Percentiles rank a stretch among this genome's conserved stretches.
Evolutionary conservation across 1,139 yeast genomes (phyloP).

Genomic region (Magnusiomyces sp.): DNA sequence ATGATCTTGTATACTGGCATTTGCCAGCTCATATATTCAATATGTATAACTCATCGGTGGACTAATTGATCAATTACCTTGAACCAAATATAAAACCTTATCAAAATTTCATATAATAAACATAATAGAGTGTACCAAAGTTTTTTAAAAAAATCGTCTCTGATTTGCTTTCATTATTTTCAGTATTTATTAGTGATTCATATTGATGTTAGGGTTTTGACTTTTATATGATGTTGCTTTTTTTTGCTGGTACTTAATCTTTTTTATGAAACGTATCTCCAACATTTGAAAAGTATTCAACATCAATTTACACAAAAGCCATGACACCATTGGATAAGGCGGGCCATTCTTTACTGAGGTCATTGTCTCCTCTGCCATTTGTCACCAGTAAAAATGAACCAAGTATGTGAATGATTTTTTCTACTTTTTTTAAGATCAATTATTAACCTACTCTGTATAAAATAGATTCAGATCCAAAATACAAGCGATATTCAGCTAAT

Average conservation of each 20-base stretch:
- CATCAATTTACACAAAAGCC: not conserved
- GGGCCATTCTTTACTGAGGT: slow-evolving; percentile 2
- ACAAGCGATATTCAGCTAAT: slow-evolving; percentile 55
- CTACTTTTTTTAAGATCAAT: not conserved
- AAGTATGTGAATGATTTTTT: not conserved
- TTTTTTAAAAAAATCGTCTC: too few relatives aligned
- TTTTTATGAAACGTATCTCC: not conserved
- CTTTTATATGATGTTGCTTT: not conserved
- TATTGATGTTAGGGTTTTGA: slow-evolving; percentile 2
- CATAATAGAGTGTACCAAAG: too few relatives aligned
- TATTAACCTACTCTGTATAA: not conserved
- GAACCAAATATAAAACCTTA: too few relatives aligned
- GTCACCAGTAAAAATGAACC: not conserved
- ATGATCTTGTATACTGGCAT: too few relatives aligned
- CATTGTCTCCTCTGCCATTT: slow-evolving; percentile 4
- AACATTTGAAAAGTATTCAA: not conserved
- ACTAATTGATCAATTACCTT: too few relatives aligned
- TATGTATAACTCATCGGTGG: too few relatives aligned
- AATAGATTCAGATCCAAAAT: slow-evolving; percentile 39
- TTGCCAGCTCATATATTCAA: too few relatives aligned
- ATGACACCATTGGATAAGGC: slow-evolving; percentile 1
- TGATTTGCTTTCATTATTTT: too few relatives aligned
- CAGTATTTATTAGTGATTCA: too few relatives aligned
- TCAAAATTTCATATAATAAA: too few relatives aligned
- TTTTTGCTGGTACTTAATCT: not conserved